Evolutionary conservation across 495 filamentous ascomycete species (phyloP), one percentile per base, ranked within the genome.

Genomic region (Talaromyces trachyspermus): DNA sequence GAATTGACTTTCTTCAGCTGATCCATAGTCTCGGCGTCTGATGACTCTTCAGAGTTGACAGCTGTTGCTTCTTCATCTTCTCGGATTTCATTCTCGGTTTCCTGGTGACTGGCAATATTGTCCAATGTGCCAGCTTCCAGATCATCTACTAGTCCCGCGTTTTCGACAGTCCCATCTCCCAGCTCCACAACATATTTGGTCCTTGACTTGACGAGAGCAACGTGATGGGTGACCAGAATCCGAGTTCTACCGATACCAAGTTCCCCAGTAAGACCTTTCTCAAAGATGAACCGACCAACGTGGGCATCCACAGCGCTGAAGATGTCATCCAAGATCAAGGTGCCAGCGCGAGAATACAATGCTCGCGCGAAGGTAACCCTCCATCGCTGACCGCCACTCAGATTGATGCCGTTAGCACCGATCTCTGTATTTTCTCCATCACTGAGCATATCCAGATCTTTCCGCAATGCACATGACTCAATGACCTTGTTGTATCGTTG

Each of bases 351-450:
- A 4, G 85, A 88, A 57, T 89, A 89, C 12, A 88, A 62, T n/a
- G 86, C 86, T 15, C 86, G 59, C 1, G 86, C 86, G 50, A 90
- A 81, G 2, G 84, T 83, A 27, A 89, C 70, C 23, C 86, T 69
- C 85, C 86, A 89, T 54, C 83, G 74, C 54, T 90, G 86, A 6
- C 86, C 86, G 46, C 86, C 86, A 47, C 81, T 85, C 1, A 90
- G 65, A 53, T 89, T 89, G 53, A 90, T 85, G 7, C 86, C 86
- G 51, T 88, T 88, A 1, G 83, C 80, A 19, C 78, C 85, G 48
- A 89, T 86, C 49, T 88, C 84, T 2, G 85, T 89, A 35, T 75
- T 61, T 37, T 88, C 85, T 10, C 84, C 84, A 54, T 88, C 85
- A 0, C 71, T 55, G 2, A 88, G 70, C 71, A 86, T 84, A 23